Percentiles rank a stretch among this genome's conserved stretches.
These are phyloP conservation scores for Eleusine coracana DNA, from an alignment of 176 grass and related monocot genomes.

Conservation along the genomic window DNA sequence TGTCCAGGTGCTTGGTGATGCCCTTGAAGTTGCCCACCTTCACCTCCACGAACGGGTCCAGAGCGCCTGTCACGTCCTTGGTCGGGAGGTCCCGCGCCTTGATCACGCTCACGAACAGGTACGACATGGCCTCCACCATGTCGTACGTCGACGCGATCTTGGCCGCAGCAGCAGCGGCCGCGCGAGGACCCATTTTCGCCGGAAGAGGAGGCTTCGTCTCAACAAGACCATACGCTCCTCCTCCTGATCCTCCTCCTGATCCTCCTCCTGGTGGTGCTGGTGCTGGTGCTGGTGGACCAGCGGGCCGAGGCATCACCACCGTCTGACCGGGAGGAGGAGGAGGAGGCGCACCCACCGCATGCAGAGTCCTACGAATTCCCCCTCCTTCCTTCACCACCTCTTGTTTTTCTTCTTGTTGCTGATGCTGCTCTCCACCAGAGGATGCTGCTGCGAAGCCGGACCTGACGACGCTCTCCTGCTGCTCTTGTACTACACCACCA, in stretches of 20 bases:
- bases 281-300: not conserved
- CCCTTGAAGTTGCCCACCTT: constrained; percentile 83
- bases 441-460: constrained; percentile 35
- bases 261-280: not conserved
- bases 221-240: constrained; percentile 16
- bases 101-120: constrained; percentile 72
- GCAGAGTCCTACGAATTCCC: not conserved
- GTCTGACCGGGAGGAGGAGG: constrained; percentile 49
- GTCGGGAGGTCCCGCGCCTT: constrained; percentile 74
- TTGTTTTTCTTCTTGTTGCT: too few species aligned
- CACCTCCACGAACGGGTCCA: constrained; percentile 89
- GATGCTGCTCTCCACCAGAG: not conserved
- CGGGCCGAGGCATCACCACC: constrained; percentile 35
- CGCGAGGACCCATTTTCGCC: constrained; percentile 45
- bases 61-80: constrained; percentile 69
- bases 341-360: constrained; percentile 31
- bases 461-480: constrained; percentile 8
- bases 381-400: not conserved
- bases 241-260: not conserved
- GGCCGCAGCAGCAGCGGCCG: constrained; percentile 5
- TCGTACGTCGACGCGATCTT: constrained; percentile 86
- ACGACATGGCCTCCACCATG: constrained; percentile 67
- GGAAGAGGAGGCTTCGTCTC: constrained; percentile 54
- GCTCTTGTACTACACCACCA: not conserved
- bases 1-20: constrained; percentile 56